Conservation (phyloP, 805 yeast genomes). For the Candida pini region DNA sequence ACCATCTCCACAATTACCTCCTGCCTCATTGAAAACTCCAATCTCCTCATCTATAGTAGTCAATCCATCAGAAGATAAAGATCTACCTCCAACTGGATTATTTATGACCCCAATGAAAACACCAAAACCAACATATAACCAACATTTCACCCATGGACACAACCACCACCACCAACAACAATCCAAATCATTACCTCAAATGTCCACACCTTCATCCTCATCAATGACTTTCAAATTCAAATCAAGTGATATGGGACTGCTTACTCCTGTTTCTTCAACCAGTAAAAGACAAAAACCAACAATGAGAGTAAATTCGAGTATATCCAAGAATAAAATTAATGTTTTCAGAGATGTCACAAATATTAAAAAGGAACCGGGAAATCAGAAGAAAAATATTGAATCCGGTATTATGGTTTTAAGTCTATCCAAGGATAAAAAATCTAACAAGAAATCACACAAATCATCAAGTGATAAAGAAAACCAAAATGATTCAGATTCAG, state of each 20-base stretch:
- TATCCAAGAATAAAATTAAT: slow-evolving; percentile 1
- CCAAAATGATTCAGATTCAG: slow-evolving; percentile 2
- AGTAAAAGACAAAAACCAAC: slow-evolving; percentile 28
- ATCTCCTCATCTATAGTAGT: not conserved
- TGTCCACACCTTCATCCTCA: slow-evolving; percentile 3
- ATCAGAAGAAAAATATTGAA: not conserved
- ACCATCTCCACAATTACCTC: not conserved
- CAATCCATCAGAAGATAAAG: not conserved
- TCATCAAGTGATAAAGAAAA: not conserved
- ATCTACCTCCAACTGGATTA: slow-evolving; percentile 22
- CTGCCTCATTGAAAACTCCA: not conserved
- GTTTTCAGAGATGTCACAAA: slow-evolving; percentile 22
- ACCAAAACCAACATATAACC: slow-evolving; percentile 3
- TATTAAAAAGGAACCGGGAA: slow-evolving; percentile 3
- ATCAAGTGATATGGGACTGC: slow-evolving; percentile 27
- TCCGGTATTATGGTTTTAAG: too few species aligned
- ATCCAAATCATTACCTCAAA: not conserved
- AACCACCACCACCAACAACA: slow-evolving; percentile 2
- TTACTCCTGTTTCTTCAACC: slow-evolving; percentile 22
- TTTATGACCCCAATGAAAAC: slow-evolving; percentile 20
- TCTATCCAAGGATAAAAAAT: not conserved
- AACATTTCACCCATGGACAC: not conserved
- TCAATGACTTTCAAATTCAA: slow-evolving; percentile 34
- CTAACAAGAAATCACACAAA: not conserved
- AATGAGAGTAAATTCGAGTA: slow-evolving; percentile 17